phyloP scores from a whole-genome alignment of 2,329 filamentous ascomycete genomes.

The Dothistroma pini region DNA sequence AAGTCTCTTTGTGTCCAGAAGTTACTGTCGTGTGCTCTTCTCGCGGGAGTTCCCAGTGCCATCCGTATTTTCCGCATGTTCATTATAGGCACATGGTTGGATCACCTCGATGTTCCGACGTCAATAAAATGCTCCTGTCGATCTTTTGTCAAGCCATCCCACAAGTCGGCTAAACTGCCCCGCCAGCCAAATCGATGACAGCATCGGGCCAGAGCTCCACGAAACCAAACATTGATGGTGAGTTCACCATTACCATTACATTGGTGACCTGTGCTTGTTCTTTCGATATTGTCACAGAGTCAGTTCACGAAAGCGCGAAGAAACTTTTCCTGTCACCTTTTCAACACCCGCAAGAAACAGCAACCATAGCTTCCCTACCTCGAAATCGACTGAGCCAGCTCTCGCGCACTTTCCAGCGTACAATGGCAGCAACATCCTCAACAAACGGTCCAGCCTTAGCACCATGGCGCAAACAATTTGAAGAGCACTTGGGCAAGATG shows the following conservation, averaged over 20 bases:
- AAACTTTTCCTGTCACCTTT: not conserved
- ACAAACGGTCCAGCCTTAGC: conserved; percentile 39
- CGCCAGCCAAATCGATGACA: not conserved
- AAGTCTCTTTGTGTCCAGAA: too few species aligned
- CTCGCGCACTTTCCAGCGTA: conserved; percentile 33
- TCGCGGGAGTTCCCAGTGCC: too few species aligned
- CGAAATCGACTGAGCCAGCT: conserved; percentile 40
- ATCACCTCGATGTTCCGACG: too few species aligned
- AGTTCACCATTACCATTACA: conserved; percentile 15
- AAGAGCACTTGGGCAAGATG: conserved; percentile 48
- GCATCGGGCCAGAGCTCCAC: conserved; percentile 1
- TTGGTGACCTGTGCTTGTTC: not conserved
- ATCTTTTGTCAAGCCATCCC: not conserved
- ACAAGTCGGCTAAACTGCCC: not conserved
- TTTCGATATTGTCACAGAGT: not conserved
- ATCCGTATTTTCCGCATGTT: too few species aligned
- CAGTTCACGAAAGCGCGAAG: conserved; percentile 1
- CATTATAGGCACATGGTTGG: too few species aligned
- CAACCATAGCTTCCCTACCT: conserved; percentile 33
- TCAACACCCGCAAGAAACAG: conserved; percentile 8
- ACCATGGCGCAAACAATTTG: conserved; percentile 52
- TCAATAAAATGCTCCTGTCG: too few species aligned
- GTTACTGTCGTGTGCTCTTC: too few species aligned
- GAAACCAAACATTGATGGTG: conserved; percentile 1
- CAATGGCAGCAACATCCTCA: conserved; percentile 46